A percentile compares a stretch with the other conserved stretches of the same genome.
Conservation (phyloP, 2,329 filamentous ascomycete species). For the Fusarium fujikuroi region DNA sequence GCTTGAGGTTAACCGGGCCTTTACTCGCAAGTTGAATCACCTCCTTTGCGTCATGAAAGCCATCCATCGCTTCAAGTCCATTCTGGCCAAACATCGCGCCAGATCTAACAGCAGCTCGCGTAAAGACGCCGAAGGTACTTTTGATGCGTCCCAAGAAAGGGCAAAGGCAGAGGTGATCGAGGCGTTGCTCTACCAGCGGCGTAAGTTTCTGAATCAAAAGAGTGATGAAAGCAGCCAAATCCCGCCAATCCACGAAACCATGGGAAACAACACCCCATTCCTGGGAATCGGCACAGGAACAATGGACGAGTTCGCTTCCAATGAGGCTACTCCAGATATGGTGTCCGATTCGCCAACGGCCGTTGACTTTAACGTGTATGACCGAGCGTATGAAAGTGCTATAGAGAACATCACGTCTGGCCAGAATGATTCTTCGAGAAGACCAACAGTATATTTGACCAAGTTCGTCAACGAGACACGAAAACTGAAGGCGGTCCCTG, state of each 20-base stretch:
- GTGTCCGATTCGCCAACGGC: slow-evolving; percentile 88
- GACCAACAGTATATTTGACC: slow-evolving; percentile 61
- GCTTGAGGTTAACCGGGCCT: slow-evolving; percentile 88
- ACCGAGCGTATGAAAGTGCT: slow-evolving; percentile 80
- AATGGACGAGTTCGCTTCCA: slow-evolving; percentile 56
- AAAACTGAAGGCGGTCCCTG: slow-evolving; percentile 51
- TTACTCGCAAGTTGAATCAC: slow-evolving; percentile 89
- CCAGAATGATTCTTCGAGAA: slow-evolving; percentile 49
- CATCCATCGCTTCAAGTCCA: slow-evolving; percentile 85
- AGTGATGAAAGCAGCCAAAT: slow-evolving; percentile 57
- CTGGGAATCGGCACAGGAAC: slow-evolving; percentile 80
- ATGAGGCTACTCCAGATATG: slow-evolving; percentile 56
- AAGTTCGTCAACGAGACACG: slow-evolving; percentile 59
- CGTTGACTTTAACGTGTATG: slow-evolving; percentile 88
- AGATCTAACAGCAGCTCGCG: slow-evolving; percentile 19
- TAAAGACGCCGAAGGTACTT: slow-evolving; percentile 7
- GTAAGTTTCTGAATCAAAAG: slow-evolving; percentile 51
- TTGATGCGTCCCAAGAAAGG: slow-evolving; percentile 46
- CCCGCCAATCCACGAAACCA: slow-evolving; percentile 65
- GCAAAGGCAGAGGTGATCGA: slow-evolving; percentile 61
- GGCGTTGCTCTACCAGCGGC: slow-evolving; percentile 59
- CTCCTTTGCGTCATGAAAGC: slow-evolving; percentile 92
- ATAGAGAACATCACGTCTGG: slow-evolving; percentile 75
- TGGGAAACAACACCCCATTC: slow-evolving; percentile 71
- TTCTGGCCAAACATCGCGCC: slow-evolving; percentile 59